Evolutionary conservation across 2,329 filamentous ascomycete species (phyloP).

Genomic region (Intubia oerlemansii): DNA sequence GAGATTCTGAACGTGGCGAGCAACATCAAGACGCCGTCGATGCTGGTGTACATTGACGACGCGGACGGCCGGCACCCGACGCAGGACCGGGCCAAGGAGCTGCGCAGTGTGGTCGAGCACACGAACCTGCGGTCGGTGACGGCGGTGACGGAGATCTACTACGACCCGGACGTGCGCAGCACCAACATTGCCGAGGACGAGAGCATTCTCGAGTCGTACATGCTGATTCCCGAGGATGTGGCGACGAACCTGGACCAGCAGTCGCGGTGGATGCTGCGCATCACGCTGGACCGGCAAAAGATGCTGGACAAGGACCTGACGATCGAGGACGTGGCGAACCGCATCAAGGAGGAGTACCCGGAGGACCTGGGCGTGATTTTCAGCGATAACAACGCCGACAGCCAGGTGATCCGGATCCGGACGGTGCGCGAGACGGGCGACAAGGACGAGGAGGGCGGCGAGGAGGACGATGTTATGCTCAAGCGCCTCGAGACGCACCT

Average conservation of each 20-base stretch:
- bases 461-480: conserved; percentile 76
- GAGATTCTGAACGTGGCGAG: conserved; percentile 96
- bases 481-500: conserved; percentile 84
- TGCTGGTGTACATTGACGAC: conserved; percentile 70
- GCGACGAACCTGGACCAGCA: conserved; percentile 44
- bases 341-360: conserved; percentile 75
- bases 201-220: conserved; percentile 95
- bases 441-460: conserved; percentile 45
- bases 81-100: conserved; percentile 62
- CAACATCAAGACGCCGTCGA: conserved; percentile 96
- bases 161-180: conserved; percentile 71
- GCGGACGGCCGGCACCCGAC: conserved; percentile 25
- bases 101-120: conserved; percentile 83
- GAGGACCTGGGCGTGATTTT: conserved; percentile 81
- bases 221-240: conserved; percentile 69
- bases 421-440: conserved; percentile 49
- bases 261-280: conserved; percentile 87
- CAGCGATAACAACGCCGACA: conserved; percentile 93
- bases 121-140: conserved; percentile 86
- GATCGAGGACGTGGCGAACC: conserved; percentile 74
- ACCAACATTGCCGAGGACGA: conserved; percentile 74
- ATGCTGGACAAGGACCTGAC: conserved; percentile 84
- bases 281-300: conserved; percentile 82
- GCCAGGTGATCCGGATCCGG: conserved; percentile 83
- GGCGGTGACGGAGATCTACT: conserved; percentile 86